Base-by-base conservation (phyloP, 2,329 filamentous ascomycete species). In the Diaporthe helianthi region DNA sequence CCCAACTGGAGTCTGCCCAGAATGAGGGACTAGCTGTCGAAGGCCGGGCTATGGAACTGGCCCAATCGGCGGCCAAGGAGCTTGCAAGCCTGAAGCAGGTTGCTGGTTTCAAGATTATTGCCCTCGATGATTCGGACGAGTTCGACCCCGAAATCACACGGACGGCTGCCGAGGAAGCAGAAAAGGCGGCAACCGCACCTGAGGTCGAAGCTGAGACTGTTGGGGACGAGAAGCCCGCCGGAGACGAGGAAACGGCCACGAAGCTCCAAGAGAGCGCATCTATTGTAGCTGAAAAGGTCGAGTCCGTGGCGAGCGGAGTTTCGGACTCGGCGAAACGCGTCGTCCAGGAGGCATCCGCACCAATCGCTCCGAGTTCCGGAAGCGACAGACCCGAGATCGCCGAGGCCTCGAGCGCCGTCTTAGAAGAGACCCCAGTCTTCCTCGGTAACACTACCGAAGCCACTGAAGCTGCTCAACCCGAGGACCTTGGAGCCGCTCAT, bases 71-170 rank as follows among this genome's bases (percentile, higher is more conserved):
- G 22, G 95, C 94, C 19, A 90, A 89, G 75, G 93, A 98, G 78
- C 86, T 99, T 31, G 86, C 85, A 41, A 86, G 90, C 51, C 83
- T 99, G 38, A 97, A 96, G 85, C 89, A 94, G 72, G 92, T 96
- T 69, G 92, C 92, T 9, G 86, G 86, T 70, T 97, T 92, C 90
- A 98, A 98, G 82, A 87, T 97, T 49, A 84, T 86, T 46, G 90
- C 92, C 9, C 82, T 85, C 44, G 95, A 98, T 77, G 82, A 86
- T 2, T 90, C 88, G 15, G 90, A 96, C 64, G 90, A 97, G 77
- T 98, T 97, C 75, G 90, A 91, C 58, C 89, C 87, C 54, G 90
- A 90, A 63, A 82, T 82, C 19, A 86, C 92, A 75, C 87, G 89
- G 63, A 81, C 85, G 12, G 86, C 87, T 24, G 88, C 84, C 8